phyloP scores from a whole-genome alignment of 768 basidiomycete species.

The Tephrocybe sp. region DNA sequence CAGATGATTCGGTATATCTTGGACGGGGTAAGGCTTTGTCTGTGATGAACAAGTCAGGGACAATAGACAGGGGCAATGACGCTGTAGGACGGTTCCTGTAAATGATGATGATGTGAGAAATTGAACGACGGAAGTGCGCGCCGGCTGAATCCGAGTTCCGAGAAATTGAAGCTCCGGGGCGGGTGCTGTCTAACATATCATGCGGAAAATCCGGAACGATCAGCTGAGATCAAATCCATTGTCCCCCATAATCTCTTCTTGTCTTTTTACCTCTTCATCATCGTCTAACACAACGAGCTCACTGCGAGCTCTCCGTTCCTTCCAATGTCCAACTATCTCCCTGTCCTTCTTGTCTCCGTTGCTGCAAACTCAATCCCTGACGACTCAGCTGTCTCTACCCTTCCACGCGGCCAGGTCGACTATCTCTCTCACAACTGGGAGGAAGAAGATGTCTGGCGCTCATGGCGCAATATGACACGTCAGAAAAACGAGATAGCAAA shows the following conservation, averaged over 20 bases:
- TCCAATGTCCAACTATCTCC: slow-evolving; percentile 65
- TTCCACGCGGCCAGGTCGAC: slow-evolving; percentile 93
- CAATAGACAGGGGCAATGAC: background rate
- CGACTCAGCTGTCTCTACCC: slow-evolving; percentile 78
- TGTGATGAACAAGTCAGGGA: slow-evolving; percentile 11
- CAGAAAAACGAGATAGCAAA: slow-evolving; percentile 99
- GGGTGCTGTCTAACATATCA: slow-evolving; percentile 11
- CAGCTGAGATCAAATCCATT: slow-evolving; percentile 20
- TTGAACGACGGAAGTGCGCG: background rate
- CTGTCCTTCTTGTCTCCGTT: slow-evolving; percentile 66
- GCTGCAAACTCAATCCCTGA: slow-evolving; percentile 59
- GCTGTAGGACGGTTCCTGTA: background rate
- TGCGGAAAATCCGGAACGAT: slow-evolving; percentile 18
- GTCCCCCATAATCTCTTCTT: slow-evolving; percentile 5
- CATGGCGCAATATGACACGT: slow-evolving; percentile 97
- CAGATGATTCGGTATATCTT: slow-evolving; percentile 11
- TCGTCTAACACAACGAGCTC: slow-evolving; percentile 12
- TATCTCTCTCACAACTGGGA: slow-evolving; percentile 97
- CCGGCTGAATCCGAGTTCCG: slow-evolving; percentile 2
- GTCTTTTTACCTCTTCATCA: slow-evolving; percentile 10
- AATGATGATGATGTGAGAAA: background rate
- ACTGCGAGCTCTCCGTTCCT: slow-evolving; percentile 10
- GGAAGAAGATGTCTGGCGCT: slow-evolving; percentile 97
- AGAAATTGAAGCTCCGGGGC: background rate
- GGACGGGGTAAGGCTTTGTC: slow-evolving; percentile 13